These are phyloP conservation scores for Leishmania major DNA, from an alignment of 208 protist species.

Conservation along the genomic window DNA sequence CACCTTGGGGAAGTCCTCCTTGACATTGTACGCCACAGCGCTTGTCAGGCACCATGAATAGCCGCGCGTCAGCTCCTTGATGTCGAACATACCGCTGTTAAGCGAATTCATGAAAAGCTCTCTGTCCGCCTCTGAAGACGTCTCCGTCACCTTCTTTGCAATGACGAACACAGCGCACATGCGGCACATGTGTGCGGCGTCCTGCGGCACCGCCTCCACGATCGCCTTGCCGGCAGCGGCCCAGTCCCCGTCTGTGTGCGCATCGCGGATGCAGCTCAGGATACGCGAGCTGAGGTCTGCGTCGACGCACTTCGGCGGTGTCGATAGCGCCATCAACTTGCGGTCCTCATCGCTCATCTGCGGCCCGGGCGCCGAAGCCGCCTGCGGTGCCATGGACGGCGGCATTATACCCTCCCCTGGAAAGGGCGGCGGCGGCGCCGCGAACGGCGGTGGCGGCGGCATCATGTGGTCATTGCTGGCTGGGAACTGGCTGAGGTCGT, in stretches of 20 bases:
- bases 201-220: slow-evolving; percentile 42
- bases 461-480: slow-evolving; percentile 29
- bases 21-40: slow-evolving; percentile 53
- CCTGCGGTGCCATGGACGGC: slow-evolving; percentile 18
- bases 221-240: slow-evolving; percentile 37
- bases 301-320: slow-evolving; percentile 65
- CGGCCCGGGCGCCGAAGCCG: slow-evolving; percentile 2
- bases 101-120: slow-evolving; percentile 49
- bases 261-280: slow-evolving; percentile 64
- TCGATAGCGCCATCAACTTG: slow-evolving; percentile 67
- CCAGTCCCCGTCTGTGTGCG: slow-evolving; percentile 58
- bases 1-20: slow-evolving; percentile 74
- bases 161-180: slow-evolving; percentile 74
- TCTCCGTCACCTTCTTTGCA: slow-evolving; percentile 50
- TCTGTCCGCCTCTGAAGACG: slow-evolving; percentile 54
- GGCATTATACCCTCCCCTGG: slow-evolving; percentile 10
- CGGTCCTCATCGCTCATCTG: slow-evolving; percentile 61
- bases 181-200: slow-evolving; percentile 45
- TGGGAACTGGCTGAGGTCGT: slow-evolving; percentile 42
- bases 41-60: slow-evolving; percentile 82
- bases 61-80: slow-evolving; percentile 60
- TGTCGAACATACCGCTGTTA: slow-evolving; percentile 56
- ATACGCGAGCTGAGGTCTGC: slow-evolving; percentile 53
- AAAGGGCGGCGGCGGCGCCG: slow-evolving; percentile 25
- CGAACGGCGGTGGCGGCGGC: slow-evolving; percentile 27